phyloP scores from a whole-genome alignment of 2,329 filamentous ascomycete species.

The Helotiales sp. region DNA sequence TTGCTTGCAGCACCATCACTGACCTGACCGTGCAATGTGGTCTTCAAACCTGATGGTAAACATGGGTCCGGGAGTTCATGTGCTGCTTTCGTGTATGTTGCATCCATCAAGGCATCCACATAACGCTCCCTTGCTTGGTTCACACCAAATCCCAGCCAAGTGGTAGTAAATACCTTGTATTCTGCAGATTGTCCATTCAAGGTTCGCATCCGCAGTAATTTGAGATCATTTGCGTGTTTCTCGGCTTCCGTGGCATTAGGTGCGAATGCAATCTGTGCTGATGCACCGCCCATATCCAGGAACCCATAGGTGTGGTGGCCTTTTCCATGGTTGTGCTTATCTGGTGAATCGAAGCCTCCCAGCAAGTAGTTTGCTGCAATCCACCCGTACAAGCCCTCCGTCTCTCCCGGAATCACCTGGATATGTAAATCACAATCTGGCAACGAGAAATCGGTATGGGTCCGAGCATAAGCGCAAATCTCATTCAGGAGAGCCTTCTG shows the following conservation, averaged over 20 bases:
- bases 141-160: slow-evolving; percentile 97
- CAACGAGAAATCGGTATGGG: slow-evolving; percentile 79
- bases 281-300: slow-evolving; percentile 97
- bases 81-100: slow-evolving; percentile 61
- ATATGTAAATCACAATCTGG: slow-evolving; percentile 91
- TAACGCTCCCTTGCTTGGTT: slow-evolving; percentile 89
- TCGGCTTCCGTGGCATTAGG: slow-evolving; percentile 89
- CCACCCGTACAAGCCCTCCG: slow-evolving; percentile 96
- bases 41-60: slow-evolving; percentile 76
- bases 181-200: slow-evolving; percentile 79
- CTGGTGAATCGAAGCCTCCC: slow-evolving; percentile 82
- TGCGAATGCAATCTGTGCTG: slow-evolving; percentile 96
- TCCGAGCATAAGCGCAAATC: slow-evolving; percentile 81
- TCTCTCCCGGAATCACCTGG: slow-evolving; percentile 93
- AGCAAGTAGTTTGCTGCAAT: slow-evolving; percentile 95
- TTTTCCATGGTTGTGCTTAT: slow-evolving; percentile 79
- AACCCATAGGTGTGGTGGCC: slow-evolving; percentile 96
- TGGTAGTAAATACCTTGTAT: slow-evolving; percentile 91
- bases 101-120: slow-evolving; percentile 74
- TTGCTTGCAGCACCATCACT: slow-evolving; percentile 46
- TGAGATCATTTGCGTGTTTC: slow-evolving; percentile 89
- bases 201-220: slow-evolving; percentile 81
- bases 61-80: slow-evolving; percentile 88
- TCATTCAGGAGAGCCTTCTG: slow-evolving; percentile 74
- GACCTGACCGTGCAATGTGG: slow-evolving; percentile 71